A percentile compares a stretch with the other conserved stretches of the same genome.
phyloP scores from a whole-genome alignment of 495 filamentous ascomycete species.

The Hypoxylon fragiforme region DNA sequence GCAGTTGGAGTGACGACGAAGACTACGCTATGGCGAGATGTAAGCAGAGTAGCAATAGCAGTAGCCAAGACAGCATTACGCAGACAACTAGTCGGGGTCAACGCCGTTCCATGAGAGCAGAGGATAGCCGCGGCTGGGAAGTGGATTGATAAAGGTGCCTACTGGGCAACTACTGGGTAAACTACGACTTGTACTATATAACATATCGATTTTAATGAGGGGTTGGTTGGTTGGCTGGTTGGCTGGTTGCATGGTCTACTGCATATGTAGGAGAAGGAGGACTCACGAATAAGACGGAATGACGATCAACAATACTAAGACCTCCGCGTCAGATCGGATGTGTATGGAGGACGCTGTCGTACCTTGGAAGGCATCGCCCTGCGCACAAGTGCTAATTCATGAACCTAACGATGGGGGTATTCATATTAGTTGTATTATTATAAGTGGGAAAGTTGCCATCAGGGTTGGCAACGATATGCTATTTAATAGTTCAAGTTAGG shows the following conservation, averaged over 20 bases:
- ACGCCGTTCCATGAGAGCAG: neutral
- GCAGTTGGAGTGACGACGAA: slow-evolving; percentile 37
- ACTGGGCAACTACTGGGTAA: too few species aligned
- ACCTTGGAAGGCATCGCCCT: neutral
- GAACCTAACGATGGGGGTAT: too few species aligned
- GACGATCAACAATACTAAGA: neutral
- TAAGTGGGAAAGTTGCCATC: too few species aligned
- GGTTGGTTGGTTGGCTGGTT: slow-evolving; percentile 20
- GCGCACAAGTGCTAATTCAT: slow-evolving; percentile 1
- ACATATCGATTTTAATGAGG: slow-evolving; percentile 14
- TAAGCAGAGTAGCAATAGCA: slow-evolving; percentile 12
- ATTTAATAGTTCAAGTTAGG: neutral
- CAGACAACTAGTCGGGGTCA: neutral
- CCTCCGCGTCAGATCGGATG: slow-evolving; percentile 1
- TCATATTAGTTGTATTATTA: too few species aligned
- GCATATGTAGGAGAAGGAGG: slow-evolving; percentile 3
- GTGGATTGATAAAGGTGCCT: slow-evolving; percentile 35
- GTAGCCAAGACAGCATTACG: slow-evolving; percentile 19
- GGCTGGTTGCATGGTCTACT: slow-evolving; percentile 10
- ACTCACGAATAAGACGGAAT: slow-evolving; percentile 8
- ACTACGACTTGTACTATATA: slow-evolving; percentile 32
- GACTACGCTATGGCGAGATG: slow-evolving; percentile 20
- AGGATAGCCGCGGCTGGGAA: slow-evolving; percentile 38
- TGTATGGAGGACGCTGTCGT: slow-evolving; percentile 6
- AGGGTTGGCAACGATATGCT: too few species aligned